These are phyloP conservation scores for Lactarius indigo DNA, from an alignment of 768 basidiomycete genomes.

Conservation along the genomic window DNA sequence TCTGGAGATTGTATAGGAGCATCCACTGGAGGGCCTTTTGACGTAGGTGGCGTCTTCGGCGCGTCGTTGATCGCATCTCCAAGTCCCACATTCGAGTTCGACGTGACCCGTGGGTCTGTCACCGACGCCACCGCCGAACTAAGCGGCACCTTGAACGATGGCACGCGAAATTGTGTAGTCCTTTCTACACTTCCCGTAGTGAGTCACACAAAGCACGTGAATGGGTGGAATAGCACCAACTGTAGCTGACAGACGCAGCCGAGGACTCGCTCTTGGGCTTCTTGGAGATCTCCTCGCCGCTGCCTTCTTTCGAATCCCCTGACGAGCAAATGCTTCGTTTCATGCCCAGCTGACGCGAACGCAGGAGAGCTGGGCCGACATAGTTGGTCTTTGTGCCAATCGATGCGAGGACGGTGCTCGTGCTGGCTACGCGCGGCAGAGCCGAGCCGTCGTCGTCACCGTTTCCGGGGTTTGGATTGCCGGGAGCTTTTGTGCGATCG, in stretches of 20 bases:
- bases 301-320: conserved; percentile 1
- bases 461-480: neutral
- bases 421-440: conserved; percentile 15
- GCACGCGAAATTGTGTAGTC: conserved; percentile 30
- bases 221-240: neutral
- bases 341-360: conserved; percentile 16
- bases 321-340: conserved; percentile 13
- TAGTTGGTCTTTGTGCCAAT: conserved; percentile 21
- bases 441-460: neutral
- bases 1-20: conserved; percentile 17
- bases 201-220: neutral
- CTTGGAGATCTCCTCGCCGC: conserved; percentile 12
- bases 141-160: conserved; percentile 34
- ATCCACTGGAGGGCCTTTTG: neutral
- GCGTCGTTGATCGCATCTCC: neutral
- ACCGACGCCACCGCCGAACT: conserved; percentile 9
- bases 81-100: neutral
- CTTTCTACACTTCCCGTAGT: neutral
- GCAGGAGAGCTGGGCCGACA: conserved; percentile 21
- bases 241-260: neutral
- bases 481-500: neutral
- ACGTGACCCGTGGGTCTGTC: neutral
- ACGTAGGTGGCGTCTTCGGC: neutral
- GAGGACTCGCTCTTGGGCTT: conserved; percentile 11
- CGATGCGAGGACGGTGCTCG: conserved; percentile 22